Conservation (phyloP, 352 stramenopile genomes). For the Phytopythium aichiense region DNA sequence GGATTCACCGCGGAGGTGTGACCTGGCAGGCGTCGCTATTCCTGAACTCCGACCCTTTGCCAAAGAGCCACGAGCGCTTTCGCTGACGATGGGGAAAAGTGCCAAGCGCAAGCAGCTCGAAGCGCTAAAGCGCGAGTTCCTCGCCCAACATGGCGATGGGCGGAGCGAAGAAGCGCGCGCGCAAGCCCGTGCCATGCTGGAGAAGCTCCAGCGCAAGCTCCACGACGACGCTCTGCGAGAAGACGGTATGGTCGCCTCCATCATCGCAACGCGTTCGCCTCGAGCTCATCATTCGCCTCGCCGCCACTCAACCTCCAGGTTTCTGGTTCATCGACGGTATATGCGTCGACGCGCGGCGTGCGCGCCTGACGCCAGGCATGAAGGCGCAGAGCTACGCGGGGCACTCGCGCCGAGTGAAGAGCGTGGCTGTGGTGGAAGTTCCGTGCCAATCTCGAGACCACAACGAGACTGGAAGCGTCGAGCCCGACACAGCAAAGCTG, state of each 20-base stretch:
- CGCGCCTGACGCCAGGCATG: constrained; percentile 51
- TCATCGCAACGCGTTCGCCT: too few species aligned
- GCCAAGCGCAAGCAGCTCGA: constrained; percentile 38
- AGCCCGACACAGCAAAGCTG: not conserved
- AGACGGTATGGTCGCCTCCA: constrained; percentile 25
- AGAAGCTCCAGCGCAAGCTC: constrained; percentile 52
- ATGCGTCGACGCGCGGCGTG: constrained; percentile 29
- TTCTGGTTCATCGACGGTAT: constrained; percentile 58
- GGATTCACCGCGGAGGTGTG: not conserved
- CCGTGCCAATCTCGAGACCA: not conserved
- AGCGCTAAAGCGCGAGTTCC: constrained; percentile 39
- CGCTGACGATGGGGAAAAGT: constrained; percentile 36
- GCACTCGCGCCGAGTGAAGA: constrained; percentile 28
- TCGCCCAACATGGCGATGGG: constrained; percentile 36
- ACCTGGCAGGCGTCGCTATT: not conserved
- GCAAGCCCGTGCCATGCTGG: constrained; percentile 43
- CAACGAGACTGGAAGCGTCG: not conserved
- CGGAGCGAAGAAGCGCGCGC: constrained; percentile 31
- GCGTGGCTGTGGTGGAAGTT: constrained; percentile 8
- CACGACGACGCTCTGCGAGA: constrained; percentile 57
- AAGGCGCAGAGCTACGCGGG: constrained; percentile 35
- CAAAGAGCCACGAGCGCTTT: not conserved
- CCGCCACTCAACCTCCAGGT: constrained; percentile 13
- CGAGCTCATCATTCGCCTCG: not conserved
- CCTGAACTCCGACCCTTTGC: not conserved